Percentiles rank a stretch among this genome's conserved stretches.
phyloP scores from a whole-genome alignment of 805 yeast species.

The Phaffomyces thermotolerans region DNA sequence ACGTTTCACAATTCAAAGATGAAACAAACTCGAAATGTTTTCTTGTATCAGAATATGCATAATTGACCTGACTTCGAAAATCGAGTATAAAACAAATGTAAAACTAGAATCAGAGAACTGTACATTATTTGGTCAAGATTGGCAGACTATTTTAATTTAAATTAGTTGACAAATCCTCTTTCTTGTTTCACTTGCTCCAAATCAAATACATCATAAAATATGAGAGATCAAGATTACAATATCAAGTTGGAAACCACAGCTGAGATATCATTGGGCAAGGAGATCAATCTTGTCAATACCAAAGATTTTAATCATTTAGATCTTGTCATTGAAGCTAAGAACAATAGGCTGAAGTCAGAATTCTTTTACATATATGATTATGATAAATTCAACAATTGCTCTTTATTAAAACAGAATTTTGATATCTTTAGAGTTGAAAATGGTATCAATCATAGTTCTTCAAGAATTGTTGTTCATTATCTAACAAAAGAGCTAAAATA shows the following conservation, averaged over 20 bases:
- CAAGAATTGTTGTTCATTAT: constrained; percentile 29
- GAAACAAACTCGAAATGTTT: no score
- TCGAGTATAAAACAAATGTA: not conserved
- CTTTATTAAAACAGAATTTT: constrained; percentile 20
- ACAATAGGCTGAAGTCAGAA: constrained; percentile 23
- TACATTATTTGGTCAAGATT: not conserved
- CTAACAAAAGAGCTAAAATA: constrained; percentile 26
- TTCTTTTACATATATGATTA: constrained; percentile 28
- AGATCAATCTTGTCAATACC: constrained; percentile 18
- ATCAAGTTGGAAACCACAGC: constrained; percentile 20
- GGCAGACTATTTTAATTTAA: not conserved
- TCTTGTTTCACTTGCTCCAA: not conserved
- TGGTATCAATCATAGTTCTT: constrained; percentile 26
- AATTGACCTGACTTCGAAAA: no score
- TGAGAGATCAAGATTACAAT: constrained; percentile 1
- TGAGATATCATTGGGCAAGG: constrained; percentile 21
- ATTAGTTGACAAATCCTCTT: not conserved
- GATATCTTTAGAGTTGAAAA: constrained; percentile 15
- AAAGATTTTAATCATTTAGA: constrained; percentile 23
- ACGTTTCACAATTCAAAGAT: no score
- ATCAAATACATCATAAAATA: not conserved
- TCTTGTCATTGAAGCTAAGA: constrained; percentile 23
- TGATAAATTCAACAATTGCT: constrained; percentile 23
- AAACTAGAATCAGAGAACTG: not conserved
- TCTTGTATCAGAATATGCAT: no score